A percentile compares a stretch with the other conserved stretches of the same genome.
phyloP scores from a whole-genome alignment of 179 eudicot genomes.

The Beta corolliflora region DNA sequence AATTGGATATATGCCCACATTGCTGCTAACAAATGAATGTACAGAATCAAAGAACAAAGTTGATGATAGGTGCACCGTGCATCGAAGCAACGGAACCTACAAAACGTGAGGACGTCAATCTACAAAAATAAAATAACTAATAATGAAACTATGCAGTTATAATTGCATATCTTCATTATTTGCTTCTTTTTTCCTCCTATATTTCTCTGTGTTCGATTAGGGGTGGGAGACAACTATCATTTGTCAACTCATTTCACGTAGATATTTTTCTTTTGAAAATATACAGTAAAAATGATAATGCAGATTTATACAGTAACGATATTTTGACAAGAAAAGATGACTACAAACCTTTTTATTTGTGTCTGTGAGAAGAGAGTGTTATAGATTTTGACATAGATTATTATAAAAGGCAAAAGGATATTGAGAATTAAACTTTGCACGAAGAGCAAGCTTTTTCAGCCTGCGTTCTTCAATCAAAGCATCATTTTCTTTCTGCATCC shows the following conservation, averaged over 20 bases:
- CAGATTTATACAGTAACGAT: background rate
- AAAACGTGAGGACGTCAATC: background rate
- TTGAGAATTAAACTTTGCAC: conserved; percentile 90
- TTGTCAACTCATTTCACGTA: background rate
- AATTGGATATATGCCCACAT: background rate
- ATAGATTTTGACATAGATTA: background rate
- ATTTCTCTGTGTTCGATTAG: background rate
- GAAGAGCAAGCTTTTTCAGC: conserved; percentile 58
- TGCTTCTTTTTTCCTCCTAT: background rate
- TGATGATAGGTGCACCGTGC: conserved; percentile 27
- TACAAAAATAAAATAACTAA: background rate
- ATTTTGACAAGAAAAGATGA: background rate
- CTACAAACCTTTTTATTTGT: background rate
- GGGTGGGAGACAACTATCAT: background rate
- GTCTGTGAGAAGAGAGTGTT: background rate
- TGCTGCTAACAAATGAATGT: background rate
- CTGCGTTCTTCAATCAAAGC: conserved; percentile 52
- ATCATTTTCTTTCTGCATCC: conserved; percentile 36
- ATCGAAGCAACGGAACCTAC: background rate
- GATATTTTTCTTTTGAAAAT: background rate
- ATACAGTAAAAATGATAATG: background rate
- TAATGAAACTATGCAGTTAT: no score
- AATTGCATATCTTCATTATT: background rate
- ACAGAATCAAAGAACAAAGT: background rate
- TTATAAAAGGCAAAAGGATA: conserved; percentile 82